Evolutionary conservation across 768 basidiomycete species (phyloP), one percentile per base, ranked within the genome.

Genomic region (Phanerochaete sordida): DNA sequence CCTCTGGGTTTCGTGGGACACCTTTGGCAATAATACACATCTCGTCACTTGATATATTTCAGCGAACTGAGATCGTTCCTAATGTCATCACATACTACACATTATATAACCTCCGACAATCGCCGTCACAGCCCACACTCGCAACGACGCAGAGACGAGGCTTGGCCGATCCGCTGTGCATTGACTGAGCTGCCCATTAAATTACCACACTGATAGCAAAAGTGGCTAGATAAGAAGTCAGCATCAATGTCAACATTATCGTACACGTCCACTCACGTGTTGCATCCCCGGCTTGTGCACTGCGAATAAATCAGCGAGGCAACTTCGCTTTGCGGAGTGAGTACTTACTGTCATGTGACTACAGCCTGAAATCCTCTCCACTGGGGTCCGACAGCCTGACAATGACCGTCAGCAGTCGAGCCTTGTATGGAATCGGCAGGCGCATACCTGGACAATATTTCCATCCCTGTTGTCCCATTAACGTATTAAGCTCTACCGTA

Each of bases 391-490:
- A 62, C 81, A 81, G 33, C 75, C 80, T 79, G n/a, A 61, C 8
- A 21, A 54, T 39, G 21, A 33, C 21, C 13, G 23, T 33, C 28
- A 19, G 28, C 28, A 19, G 28, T 19, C 21, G 43, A 16, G 7
- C 35, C 57, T 66, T 26, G 33, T 24, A 44, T 26, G n/a, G 43
- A 16, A 11, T 8, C n/a, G 13, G 35, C 21, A 28, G 3, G 16
- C 3, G 63, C 76, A 52, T 64, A 75, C 86, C 83, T 60, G 87
- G 84, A 67, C 87, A 88, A 55, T 79, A 77, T 61, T 82, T 84
- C 87, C 86, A 88, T 6, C 85, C 85, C n/a, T 76, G 71, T 64
- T 74, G 62, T 37, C 72, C 67, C 81, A 86, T 83, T 46, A 85
- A 60, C 53, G 78, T 70, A 3, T 79, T 76, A 8, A 87, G 74